Base-by-base conservation (phyloP, 331 rosid species). In the Quercus tomentella region DNA sequence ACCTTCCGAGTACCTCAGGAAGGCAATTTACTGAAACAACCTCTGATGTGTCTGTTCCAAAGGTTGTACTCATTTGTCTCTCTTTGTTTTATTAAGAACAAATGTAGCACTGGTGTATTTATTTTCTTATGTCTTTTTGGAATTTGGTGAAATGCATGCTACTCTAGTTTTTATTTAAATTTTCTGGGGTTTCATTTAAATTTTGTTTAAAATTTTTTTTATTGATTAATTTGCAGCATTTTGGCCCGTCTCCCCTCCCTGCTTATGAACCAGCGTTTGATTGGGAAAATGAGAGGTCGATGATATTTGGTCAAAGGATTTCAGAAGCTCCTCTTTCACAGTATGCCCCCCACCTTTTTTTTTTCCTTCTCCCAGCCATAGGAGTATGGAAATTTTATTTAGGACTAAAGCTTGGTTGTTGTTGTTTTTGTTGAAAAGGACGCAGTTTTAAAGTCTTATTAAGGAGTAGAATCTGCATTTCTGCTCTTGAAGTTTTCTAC, bases 221-320 rank as follows among this genome's bases (percentile, higher is more conserved):
- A 73, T 12, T 51, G 57, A 43, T 58, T 26, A 66, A 71, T 80
- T 71, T 81, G 83, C 89, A 93, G 99, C 97, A 93, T 86, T 85
- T 89, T 86, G 93, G 91, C 88, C 92, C 86, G 45, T 95, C 98
- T 70, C 94, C 98, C 20, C 94, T 95, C 77, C 99, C 98, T 63
- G 98, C 98, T 26, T 95, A 95, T 74, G 98, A 93, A 78, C 99
- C 98, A 3, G 99, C 98, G 17, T 95, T 91, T 90, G 99, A 95
- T 84, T 95, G 99, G 99, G 99, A 95, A 86, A 91, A 93, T 78
- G 99, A 95, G 89, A 90, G 99, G 86, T 92, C 91, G 3, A 81
- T 90, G 92, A 95, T 91, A 88, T 93, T 92, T 87, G 98, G 99
- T 33, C 99, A 95, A 91, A 89, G 99, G 89, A 87, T 87, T 70